Evolutionary conservation across 2,329 filamentous ascomycete genomes (phyloP).

Genomic region (Verticillium dahliae): DNA sequence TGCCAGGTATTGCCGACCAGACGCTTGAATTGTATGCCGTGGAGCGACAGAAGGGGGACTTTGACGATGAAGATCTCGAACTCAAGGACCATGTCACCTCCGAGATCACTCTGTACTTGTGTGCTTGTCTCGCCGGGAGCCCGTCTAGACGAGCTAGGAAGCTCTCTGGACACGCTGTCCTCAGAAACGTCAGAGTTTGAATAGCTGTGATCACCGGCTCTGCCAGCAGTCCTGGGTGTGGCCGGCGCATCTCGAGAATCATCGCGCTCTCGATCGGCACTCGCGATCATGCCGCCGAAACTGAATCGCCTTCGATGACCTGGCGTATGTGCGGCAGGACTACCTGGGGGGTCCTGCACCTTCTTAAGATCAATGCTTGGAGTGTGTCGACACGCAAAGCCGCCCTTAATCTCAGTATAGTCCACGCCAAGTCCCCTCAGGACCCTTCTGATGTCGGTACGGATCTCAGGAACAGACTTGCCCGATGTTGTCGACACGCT

Average conservation of each 20-base stretch:
- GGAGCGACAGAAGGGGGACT: constrained; percentile 83
- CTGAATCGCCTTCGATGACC: constrained; percentile 74
- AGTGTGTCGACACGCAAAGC: constrained; percentile 81
- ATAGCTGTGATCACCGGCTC: constrained; percentile 62
- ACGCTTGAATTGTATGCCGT: constrained; percentile 98
- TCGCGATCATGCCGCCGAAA: constrained; percentile 60
- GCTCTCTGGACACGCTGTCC: constrained; percentile 58
- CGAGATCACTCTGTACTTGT: constrained; percentile 84
- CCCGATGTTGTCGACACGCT: constrained; percentile 95
- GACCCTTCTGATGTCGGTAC: constrained; percentile 84
- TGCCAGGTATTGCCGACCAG: constrained; percentile 95
- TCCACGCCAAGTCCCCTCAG: constrained; percentile 84
- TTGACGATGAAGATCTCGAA: constrained; percentile 99
- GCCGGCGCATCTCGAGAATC: constrained; percentile 53
- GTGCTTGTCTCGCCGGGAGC: constrained; percentile 78
- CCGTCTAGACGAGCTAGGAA: constrained; percentile 43
- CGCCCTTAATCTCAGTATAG: constrained; percentile 85
- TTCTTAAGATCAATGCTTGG: constrained; percentile 85
- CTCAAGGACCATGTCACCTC: constrained; percentile 73
- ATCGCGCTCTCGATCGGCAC: constrained; percentile 61
- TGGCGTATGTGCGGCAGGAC: constrained; percentile 42
- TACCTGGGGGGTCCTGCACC: constrained; percentile 57
- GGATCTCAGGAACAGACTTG: constrained; percentile 79
- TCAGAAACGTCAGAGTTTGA: constrained; percentile 84
- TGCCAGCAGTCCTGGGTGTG: constrained; percentile 36